Percentiles rank a stretch among this genome's conserved stretches.
Evolutionary conservation across 257 asterid genomes (phyloP).

Genomic region (Solanum acaule): DNA sequence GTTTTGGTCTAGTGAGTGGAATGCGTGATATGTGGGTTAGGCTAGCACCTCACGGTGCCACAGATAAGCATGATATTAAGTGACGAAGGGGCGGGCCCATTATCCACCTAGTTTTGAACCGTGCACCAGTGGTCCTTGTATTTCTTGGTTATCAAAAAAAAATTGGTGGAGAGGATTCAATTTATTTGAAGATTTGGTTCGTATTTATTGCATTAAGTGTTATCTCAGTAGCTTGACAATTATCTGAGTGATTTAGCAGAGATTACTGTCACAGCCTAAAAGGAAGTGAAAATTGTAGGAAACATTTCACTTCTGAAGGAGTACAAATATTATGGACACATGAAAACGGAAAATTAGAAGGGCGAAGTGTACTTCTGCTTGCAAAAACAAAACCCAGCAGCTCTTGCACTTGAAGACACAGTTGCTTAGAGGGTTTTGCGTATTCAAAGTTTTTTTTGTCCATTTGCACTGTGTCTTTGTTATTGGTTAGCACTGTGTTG

Average conservation of each 20-base stretch:
- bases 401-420: not conserved
- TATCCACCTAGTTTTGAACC: not conserved
- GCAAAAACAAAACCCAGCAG: not conserved
- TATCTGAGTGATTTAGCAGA: not conserved
- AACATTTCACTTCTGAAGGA: not conserved
- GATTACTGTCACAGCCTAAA: not conserved
- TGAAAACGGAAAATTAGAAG: not conserved
- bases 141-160: not conserved
- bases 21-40: not conserved
- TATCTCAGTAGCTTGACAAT: not conserved
- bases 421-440: not conserved
- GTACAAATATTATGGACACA: not conserved
- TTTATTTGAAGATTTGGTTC: not conserved
- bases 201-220: not conserved
- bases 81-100: not conserved
- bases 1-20: not conserved
- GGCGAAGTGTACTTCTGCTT: not conserved
- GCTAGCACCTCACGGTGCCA: not conserved
- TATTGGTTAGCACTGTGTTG: not conserved
- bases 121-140: not conserved
- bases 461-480: not conserved
- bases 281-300: not conserved
- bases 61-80: not conserved
- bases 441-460: not conserved
- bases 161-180: not conserved